Conservation (phyloP, 179 eudicot genomes). For the Beta lomatogona region DNA sequence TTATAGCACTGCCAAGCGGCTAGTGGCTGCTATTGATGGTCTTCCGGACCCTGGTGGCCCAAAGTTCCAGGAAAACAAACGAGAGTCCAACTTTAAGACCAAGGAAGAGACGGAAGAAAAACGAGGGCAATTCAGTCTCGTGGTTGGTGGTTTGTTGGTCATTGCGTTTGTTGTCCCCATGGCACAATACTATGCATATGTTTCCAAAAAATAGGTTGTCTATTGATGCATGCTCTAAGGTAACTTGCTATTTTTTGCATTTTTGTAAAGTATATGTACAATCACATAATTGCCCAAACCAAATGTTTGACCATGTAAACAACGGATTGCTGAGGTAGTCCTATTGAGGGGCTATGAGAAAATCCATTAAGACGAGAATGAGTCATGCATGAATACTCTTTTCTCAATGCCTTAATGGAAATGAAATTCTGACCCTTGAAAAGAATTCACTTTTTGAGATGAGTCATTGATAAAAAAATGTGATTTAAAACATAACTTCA, state of each 20-base stretch:
- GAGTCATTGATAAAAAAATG: slow-evolving; percentile 1
- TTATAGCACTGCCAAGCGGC: slow-evolving; percentile 78
- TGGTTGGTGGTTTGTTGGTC: slow-evolving; percentile 91
- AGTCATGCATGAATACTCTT: neutral
- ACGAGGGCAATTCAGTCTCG: slow-evolving; percentile 93
- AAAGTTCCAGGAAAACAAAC: slow-evolving; percentile 63
- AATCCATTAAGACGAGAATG: neutral
- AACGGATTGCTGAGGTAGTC: slow-evolving; percentile 19
- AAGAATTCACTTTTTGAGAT: slow-evolving; percentile 1
- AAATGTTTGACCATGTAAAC: slow-evolving; percentile 29
- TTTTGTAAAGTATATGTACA: slow-evolving; percentile 36
- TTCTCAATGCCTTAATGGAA: neutral
- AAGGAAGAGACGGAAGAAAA: slow-evolving; percentile 96
- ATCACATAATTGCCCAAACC: slow-evolving; percentile 24
- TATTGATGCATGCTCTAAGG: slow-evolving; percentile 11
- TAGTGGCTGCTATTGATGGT: slow-evolving; percentile 93
- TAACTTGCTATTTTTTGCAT: slow-evolving; percentile 2
- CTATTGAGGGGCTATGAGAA: neutral
- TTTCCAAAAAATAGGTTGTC: slow-evolving; percentile 62
- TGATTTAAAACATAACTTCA: neutral
- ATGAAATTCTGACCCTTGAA: neutral
- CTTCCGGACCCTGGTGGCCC: slow-evolving; percentile 99
- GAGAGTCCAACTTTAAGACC: slow-evolving; percentile 96
- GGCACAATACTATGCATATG: slow-evolving; percentile 99
- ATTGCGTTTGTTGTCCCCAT: slow-evolving; percentile 98